These are phyloP conservation scores for Penicillium lividum DNA, from an alignment of 495 filamentous ascomycete species.

Conservation along the genomic window DNA sequence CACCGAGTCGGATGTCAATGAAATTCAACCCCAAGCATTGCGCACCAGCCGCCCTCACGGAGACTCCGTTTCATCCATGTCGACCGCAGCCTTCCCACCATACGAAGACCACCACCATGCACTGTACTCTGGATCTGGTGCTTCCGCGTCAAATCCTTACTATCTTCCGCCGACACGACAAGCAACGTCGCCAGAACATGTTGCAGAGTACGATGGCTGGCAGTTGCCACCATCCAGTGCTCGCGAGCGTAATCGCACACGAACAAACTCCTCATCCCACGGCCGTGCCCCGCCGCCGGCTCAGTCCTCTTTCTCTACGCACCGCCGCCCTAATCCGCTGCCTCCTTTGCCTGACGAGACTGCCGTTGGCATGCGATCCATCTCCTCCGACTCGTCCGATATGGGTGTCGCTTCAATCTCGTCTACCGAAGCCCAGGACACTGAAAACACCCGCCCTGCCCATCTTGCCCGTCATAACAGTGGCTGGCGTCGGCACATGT, in stretches of 20 bases:
- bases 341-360: conserved; percentile 32
- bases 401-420: conserved; percentile 26
- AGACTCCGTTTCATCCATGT: conserved; percentile 33
- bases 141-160: conserved; percentile 25
- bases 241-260: conserved; percentile 18
- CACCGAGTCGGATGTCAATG: conserved; percentile 27
- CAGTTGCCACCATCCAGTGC: conserved; percentile 4
- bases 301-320: conserved; percentile 31
- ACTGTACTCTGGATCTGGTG: conserved; percentile 11
- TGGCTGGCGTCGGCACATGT: conserved; percentile 38
- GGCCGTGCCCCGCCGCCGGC: conserved; percentile 25
- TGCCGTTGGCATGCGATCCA: conserved; percentile 18
- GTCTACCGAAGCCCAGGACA: conserved; percentile 15
- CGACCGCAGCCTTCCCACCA: conserved; percentile 35
- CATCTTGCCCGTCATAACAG: conserved; percentile 24
- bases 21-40: conserved; percentile 20
- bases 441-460: conserved; percentile 17
- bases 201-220: conserved; percentile 15
- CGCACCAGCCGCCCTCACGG: conserved; percentile 21
- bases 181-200: conserved; percentile 17
- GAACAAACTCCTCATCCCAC: conserved; percentile 25
- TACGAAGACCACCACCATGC: conserved; percentile 38
- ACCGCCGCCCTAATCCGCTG: conserved; percentile 32
- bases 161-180: conserved; percentile 22
- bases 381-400: conserved; percentile 23